Evolutionary conservation across 495 filamentous ascomycete genomes (phyloP), one percentile per base, ranked within the genome.

Genomic region (Lasiosphaeris hirsuta): DNA sequence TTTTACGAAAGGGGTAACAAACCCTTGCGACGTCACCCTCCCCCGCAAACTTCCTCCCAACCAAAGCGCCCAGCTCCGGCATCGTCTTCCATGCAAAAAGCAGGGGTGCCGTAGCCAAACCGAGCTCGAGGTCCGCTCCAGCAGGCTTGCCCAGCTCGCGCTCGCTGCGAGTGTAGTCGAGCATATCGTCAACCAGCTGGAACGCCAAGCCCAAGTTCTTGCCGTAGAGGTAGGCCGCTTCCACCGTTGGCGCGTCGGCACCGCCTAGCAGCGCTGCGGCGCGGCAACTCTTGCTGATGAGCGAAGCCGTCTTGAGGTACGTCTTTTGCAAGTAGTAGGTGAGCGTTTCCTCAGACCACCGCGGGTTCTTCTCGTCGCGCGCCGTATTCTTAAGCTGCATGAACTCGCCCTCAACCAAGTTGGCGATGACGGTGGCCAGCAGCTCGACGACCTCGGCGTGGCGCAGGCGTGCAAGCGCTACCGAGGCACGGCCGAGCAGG

Each of bases 381-480:
- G 87, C 88, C 3, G 94, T 97, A 73, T 98, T 98, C 74, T 96
- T 93, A 52, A 98, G 78, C 76, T 98, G 94, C 92, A 97, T 97
- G 78, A 98, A 96, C 70, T 98, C 94, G 60, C 94, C 94, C 74
- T 98, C 95, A 19, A 98, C 93, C 17, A 98, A 76, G 61, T 98
- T 97, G 34, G 95, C 92, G 63, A 98, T 96, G 23, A 97, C 94
- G 4, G 92, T 97, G 8, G 94, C 92, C 50, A 98, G 74, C 7
- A 98, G 82, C 74, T 98, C 94, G 7, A 90, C 90, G 0, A 97
- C 94, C 70, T 98, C 94, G 36, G 92, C 88, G 61, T 97, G 87
- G 9, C 95, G 83, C 55, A 98, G 72, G 23, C 94, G 86, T 8
- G 94, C 94, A 36, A 98, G 78, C 19, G 93, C 93, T 13, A 97